phyloP scores from a whole-genome alignment of 2,329 filamentous ascomycete genomes.

The Sclerotinia nivalis region DNA sequence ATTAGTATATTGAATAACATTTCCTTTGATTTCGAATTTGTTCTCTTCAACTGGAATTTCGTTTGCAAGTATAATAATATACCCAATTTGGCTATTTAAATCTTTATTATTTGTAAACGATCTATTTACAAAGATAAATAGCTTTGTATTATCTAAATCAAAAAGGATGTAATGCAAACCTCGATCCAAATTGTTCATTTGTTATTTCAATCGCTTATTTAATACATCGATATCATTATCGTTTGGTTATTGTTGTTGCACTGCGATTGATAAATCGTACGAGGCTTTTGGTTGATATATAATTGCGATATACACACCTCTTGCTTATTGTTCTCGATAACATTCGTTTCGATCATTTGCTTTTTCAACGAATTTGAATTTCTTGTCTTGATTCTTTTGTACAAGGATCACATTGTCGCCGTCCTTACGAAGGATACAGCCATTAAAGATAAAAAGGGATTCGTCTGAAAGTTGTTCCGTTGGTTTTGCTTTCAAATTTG shows the following conservation, averaged over 20 bases:
- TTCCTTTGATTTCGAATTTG: no score
- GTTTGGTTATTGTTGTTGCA: slow-evolving; percentile 10
- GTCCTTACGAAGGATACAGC: background rate
- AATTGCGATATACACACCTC: slow-evolving; percentile 15
- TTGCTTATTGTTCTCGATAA: slow-evolving; percentile 1
- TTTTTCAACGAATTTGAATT: background rate
- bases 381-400: background rate
- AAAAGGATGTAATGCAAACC: slow-evolving; percentile 24
- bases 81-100: slow-evolving; percentile 29
- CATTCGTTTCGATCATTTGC: background rate
- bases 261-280: slow-evolving; percentile 10
- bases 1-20: no score
- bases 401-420: background rate
- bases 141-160: no score
- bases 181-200: slow-evolving; percentile 19
- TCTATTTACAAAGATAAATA: slow-evolving; percentile 21
- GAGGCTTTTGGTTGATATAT: slow-evolving; percentile 20
- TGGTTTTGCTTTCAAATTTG: background rate
- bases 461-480: background rate
- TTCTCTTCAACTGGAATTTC: no score
- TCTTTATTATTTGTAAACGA: slow-evolving; percentile 32
- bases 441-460: background rate
- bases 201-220: slow-evolving; percentile 25
- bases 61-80: no score
- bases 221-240: slow-evolving; percentile 3